Evolutionary conservation across 495 filamentous ascomycete species (phyloP).

Genomic region (Penicillium maclennaniae): DNA sequence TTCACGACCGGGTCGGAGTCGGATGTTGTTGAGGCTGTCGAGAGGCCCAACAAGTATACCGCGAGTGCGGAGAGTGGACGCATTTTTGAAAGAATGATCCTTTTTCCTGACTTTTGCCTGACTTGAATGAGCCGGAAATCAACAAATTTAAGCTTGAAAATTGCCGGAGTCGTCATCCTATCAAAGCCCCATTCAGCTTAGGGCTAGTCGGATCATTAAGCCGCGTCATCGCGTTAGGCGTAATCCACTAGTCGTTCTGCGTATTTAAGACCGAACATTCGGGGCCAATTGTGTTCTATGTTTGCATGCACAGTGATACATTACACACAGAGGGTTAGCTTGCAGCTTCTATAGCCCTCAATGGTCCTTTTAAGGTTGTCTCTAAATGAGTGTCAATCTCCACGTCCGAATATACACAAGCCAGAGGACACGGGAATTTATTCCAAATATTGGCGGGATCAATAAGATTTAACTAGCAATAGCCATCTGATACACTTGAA

Average conservation of each 20-base stretch:
- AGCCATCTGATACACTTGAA: no score
- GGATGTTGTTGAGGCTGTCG: background rate
- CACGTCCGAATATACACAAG: no score
- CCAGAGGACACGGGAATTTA: no score
- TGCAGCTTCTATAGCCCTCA: no score
- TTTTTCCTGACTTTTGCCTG: background rate
- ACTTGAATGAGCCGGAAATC: background rate
- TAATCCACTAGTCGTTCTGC: constrained; percentile 8
- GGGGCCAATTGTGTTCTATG: background rate
- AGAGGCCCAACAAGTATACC: constrained; percentile 12
- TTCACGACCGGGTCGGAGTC: constrained; percentile 1
- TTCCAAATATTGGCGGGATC: no score
- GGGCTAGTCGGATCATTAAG: constrained; percentile 3
- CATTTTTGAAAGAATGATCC: constrained; percentile 6
- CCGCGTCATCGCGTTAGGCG: constrained; percentile 13
- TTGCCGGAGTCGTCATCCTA: constrained; percentile 1
- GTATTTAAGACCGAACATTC: background rate
- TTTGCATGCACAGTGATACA: background rate
- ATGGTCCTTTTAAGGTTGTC: no score
- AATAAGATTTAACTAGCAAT: no score
- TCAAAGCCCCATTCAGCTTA: background rate
- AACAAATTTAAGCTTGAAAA: background rate
- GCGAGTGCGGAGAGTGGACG: constrained; percentile 6
- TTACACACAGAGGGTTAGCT: background rate
- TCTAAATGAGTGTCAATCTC: no score